A percentile compares a stretch with the other conserved stretches of the same genome.
phyloP scores from a whole-genome alignment of 495 filamentous ascomycete genomes.

The Penicillium paxilli region DNA sequence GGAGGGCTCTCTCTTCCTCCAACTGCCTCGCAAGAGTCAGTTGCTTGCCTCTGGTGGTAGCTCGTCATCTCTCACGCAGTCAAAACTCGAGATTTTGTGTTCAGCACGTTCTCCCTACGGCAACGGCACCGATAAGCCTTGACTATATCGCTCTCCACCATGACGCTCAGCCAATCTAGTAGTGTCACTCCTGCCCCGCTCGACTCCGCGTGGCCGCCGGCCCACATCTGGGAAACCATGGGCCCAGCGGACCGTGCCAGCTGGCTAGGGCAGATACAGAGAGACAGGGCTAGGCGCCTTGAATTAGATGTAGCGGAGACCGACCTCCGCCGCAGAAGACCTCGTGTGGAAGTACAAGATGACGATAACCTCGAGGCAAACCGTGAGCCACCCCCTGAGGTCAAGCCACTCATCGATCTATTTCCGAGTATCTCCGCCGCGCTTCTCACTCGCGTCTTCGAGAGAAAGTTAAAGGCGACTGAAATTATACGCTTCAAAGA shows the following conservation, averaged over 20 bases:
- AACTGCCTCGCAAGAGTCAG: not conserved
- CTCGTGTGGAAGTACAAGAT: not conserved
- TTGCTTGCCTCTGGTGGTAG: no score
- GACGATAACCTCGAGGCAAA: not conserved
- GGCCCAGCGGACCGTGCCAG: constrained; percentile 2
- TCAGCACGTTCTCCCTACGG: not conserved
- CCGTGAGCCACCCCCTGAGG: not conserved
- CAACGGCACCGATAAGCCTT: constrained; percentile 4
- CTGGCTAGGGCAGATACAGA: constrained; percentile 6
- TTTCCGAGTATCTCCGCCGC: constrained; percentile 5
- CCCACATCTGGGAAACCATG: constrained; percentile 9
- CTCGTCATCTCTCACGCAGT: no score
- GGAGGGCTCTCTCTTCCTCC: not conserved
- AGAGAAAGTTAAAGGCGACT: constrained; percentile 5
- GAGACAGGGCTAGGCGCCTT: not conserved
- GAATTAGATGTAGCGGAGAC: not conserved
- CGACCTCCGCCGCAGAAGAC: not conserved
- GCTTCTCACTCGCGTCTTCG: constrained; percentile 4
- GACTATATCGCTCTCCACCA: constrained; percentile 8
- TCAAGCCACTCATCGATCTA: constrained; percentile 4
- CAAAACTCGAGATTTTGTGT: not conserved
- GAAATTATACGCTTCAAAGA: constrained; percentile 5
- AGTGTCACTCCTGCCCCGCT: no score
- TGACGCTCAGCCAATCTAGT: constrained; percentile 5
- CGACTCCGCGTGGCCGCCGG: constrained; percentile 3